phyloP scores from a whole-genome alignment of 441 rosid genomes.

The Gossypium davidsonii region DNA sequence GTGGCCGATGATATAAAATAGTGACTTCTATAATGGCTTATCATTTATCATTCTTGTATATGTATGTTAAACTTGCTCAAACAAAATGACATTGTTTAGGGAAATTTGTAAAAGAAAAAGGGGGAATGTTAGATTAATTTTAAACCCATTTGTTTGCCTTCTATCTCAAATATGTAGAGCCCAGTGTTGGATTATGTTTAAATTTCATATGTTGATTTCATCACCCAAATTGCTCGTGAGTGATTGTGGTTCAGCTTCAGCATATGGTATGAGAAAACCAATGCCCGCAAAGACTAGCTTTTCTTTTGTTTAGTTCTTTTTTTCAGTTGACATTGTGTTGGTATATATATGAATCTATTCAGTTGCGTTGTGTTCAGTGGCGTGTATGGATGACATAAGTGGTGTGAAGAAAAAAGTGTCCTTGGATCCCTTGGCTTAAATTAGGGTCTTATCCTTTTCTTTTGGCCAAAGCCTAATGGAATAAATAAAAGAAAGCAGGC shows the following conservation, averaged over 20 bases:
- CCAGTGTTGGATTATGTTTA: neutral
- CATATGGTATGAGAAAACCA: no score
- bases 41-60: conserved; percentile 21
- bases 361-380: no score
- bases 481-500: neutral
- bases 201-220: neutral
- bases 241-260: no score
- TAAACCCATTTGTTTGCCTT: conserved; percentile 4
- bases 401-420: no score
- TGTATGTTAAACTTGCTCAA: conserved; percentile 2
- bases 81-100: neutral
- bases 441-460: no score
- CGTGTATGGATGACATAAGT: no score
- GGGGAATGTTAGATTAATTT: neutral
- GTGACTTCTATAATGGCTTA: neutral
- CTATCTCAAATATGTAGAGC: neutral
- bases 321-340: no score
- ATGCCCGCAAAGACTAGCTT: no score
- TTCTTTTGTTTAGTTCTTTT: no score
- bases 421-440: no score
- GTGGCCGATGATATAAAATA: conserved; percentile 27
- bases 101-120: neutral
- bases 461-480: neutral
- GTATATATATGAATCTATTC: no score
- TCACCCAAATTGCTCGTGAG: neutral